A percentile compares a stretch with the other conserved stretches of the same genome.
Evolutionary conservation across 805 yeast genomes (phyloP).

Genomic region (Hanseniaspora meyeri): DNA sequence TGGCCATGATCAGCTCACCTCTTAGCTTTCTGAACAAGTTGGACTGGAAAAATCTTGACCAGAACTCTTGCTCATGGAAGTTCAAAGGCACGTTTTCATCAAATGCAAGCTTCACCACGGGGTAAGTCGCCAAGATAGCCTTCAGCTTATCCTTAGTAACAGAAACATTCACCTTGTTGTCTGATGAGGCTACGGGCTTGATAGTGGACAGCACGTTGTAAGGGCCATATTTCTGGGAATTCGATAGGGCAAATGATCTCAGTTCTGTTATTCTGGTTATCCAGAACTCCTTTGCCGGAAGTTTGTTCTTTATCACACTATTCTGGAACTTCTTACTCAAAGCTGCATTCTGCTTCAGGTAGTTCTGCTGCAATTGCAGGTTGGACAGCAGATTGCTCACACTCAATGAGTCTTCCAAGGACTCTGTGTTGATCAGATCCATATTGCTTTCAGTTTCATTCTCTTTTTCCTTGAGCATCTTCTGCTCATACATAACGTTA

Average conservation of each 20-base stretch:
- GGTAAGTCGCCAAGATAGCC: conserved; percentile 84
- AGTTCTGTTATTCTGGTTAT: conserved; percentile 62
- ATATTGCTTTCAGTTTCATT: conserved; percentile 20
- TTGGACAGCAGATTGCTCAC: conserved; percentile 52
- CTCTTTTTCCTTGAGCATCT: conserved; percentile 21
- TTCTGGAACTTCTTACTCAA: conserved; percentile 72
- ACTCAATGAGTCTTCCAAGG: conserved; percentile 38
- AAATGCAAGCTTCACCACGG: conserved; percentile 78
- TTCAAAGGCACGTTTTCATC: conserved; percentile 77
- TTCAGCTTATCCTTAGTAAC: conserved; percentile 82
- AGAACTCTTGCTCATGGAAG: conserved; percentile 78
- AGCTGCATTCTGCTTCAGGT: conserved; percentile 55
- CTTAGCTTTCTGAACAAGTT: conserved; percentile 73
- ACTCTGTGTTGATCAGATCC: conserved; percentile 27
- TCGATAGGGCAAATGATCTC: conserved; percentile 74
- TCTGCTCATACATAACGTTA: conserved; percentile 33
- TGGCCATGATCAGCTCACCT: conserved; percentile 70
- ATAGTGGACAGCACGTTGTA: conserved; percentile 89
- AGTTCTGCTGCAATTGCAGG: conserved; percentile 62
- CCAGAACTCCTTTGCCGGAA: conserved; percentile 82
- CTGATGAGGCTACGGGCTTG: conserved; percentile 84
- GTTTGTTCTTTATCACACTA: conserved; percentile 65
- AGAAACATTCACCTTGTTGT: conserved; percentile 84
- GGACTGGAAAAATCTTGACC: conserved; percentile 92
- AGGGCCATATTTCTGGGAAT: conserved; percentile 79